Evolutionary conservation across 805 yeast species (phyloP), one percentile per base, ranked within the genome.

Genomic region (Starmera amethionina): DNA sequence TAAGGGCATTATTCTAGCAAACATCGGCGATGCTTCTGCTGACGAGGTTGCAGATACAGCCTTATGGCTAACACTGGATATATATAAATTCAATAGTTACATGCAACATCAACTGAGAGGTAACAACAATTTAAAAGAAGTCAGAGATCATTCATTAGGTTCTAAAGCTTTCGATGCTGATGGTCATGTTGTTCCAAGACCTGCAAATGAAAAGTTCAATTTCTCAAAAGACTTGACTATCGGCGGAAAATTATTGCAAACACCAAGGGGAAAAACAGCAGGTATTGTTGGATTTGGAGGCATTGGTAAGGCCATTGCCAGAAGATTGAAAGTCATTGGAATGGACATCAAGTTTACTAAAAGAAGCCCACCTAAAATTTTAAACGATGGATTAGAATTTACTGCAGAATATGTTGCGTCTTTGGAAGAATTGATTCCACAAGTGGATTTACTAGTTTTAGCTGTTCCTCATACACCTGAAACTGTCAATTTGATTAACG

Each of bases 21-120:
- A 84, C 52, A 78, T 77, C 41, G 73, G 84, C 43, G 62, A 72
- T 10, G 62, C 67, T 32, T 77, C 82, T 0, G 75, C 83, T 1
- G 74, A 67, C 33, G 80, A 82, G 13, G 94, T 84, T 25, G 83
- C 89, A 4, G 94, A 84, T 46, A 61, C 79, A 42, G 90, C 80
- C 4, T 60, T 82, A 35, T 70, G 63, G 51, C 67, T 79, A 47
- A 63, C 82, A 0, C 55, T 83, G 42, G 68, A 76, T 32, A 70
- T 77, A 18, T 80, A 79, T 62, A 67, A 93, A 46, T 68, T 70
- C 56, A 74, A 75, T 43, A 56, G 68, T 1, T 57, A 68, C 36
- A 73, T 74, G 54, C 74, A 72, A 42, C 51, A 55, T 2, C 52
- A 60, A 11, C 58, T 77, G 32, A 62, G 68, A 35, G 55, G 54